phyloP scores from a whole-genome alignment of 345 rosid genomes.

The Hibiscus trionum region DNA sequence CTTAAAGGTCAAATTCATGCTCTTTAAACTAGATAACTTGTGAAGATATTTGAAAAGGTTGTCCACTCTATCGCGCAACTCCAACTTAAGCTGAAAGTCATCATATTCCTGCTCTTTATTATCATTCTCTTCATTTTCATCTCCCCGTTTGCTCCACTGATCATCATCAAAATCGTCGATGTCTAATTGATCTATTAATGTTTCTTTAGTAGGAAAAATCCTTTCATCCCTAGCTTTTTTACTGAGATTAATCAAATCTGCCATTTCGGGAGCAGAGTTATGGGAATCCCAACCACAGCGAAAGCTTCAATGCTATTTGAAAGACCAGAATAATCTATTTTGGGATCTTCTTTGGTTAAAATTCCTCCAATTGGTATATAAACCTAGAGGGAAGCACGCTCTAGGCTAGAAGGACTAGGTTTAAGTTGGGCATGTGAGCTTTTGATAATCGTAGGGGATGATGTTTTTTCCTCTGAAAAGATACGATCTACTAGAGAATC shows the following conservation, averaged over 20 bases:
- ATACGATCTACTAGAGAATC: slow-evolving; percentile 86
- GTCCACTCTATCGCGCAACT: slow-evolving; percentile 83
- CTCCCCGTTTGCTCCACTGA: too few species aligned
- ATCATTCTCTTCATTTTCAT: too few species aligned
- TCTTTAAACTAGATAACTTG: slow-evolving; percentile 57
- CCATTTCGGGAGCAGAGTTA: slow-evolving; percentile 26
- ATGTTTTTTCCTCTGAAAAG: slow-evolving; percentile 54
- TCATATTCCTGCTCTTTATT: too few species aligned
- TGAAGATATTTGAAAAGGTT: slow-evolving; percentile 69
- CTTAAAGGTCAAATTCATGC: slow-evolving; percentile 38
- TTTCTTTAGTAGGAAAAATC: slow-evolving; percentile 31
- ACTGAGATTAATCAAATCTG: slow-evolving; percentile 27
- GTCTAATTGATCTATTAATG: slow-evolving; percentile 35
- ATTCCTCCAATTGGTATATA: slow-evolving; percentile 71
- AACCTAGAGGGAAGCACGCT: slow-evolving; percentile 63
- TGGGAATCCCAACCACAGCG: slow-evolving; percentile 62
- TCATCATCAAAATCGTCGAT: slow-evolving; percentile 89
- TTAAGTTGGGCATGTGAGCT: slow-evolving; percentile 47
- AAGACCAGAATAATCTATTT: slow-evolving; percentile 34
- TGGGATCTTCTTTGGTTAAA: slow-evolving; percentile 39
- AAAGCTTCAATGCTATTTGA: slow-evolving; percentile 50
- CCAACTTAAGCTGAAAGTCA: slow-evolving; percentile 82
- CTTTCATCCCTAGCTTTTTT: slow-evolving; percentile 23
- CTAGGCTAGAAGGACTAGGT: slow-evolving; percentile 35
- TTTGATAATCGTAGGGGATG: slow-evolving; percentile 24